A percentile compares a stretch with the other conserved stretches of the same genome.
These are phyloP conservation scores for Hypomyces rosellus DNA, from an alignment of 2,329 filamentous ascomycete genomes.

Conservation along the genomic window DNA sequence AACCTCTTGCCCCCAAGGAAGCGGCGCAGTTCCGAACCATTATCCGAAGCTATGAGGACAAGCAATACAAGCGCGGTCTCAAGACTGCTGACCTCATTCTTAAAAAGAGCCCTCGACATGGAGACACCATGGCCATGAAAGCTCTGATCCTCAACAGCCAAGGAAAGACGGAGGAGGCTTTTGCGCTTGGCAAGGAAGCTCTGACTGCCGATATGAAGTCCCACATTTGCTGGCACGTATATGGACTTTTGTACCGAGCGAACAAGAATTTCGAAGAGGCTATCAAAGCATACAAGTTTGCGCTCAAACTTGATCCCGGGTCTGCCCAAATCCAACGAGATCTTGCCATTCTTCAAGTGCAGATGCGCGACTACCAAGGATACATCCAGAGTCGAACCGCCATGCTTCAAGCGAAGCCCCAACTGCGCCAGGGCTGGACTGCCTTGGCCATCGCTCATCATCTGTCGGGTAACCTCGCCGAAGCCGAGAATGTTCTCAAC, in stretches of 20 bases:
- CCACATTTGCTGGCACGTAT: constrained; percentile 99
- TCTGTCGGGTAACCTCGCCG: constrained; percentile 72
- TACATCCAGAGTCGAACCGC: constrained; percentile 83
- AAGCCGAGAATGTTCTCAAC: constrained; percentile 85
- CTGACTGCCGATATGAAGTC: constrained; percentile 97
- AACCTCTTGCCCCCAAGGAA: constrained; percentile 79
- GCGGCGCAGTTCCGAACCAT: constrained; percentile 88
- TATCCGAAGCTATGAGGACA: constrained; percentile 94
- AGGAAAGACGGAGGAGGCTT: constrained; percentile 90
- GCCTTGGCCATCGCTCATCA: constrained; percentile 93
- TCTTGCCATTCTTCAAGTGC: constrained; percentile 84
- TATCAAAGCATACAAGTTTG: constrained; percentile 98
- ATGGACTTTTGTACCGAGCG: constrained; percentile 85
- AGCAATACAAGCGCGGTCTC: constrained; percentile 92
- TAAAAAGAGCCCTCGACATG: constrained; percentile 90
- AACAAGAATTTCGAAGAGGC: constrained; percentile 98
- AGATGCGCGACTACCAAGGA: constrained; percentile 92
- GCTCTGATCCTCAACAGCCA: constrained; percentile 91
- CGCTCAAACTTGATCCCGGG: constrained; percentile 86
- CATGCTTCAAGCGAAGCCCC: constrained; percentile 81
- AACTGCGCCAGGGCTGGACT: constrained; percentile 90
- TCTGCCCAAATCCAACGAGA: constrained; percentile 91
- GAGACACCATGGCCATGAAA: constrained; percentile 98
- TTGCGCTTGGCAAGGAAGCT: constrained; percentile 84
- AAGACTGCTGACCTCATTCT: constrained; percentile 96